Base-by-base conservation (phyloP, 2,329 filamentous ascomycete species). In the Microsporum canis region DNA sequence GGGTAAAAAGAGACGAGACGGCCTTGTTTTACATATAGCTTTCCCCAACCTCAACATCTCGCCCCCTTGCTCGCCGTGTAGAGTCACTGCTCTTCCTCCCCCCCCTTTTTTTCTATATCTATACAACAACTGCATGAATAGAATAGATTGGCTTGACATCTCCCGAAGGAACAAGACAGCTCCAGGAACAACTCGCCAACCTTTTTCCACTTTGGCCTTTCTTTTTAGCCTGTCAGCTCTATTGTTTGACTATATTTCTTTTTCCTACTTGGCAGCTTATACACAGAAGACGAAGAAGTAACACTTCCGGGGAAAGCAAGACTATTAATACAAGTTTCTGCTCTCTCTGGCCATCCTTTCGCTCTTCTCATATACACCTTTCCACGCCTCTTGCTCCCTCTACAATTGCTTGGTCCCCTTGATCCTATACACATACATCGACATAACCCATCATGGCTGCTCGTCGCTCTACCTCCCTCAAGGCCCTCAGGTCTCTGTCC, bases 401-500 rank as follows among this genome's bases (percentile, higher is more conserved):
- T n/a, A 14, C 36, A 57, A 39, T 29, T 43, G 27, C 27, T 27
- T 2, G n/a, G 43, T 47, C 38, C 4, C 33, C n/a, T 45, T 12
- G 23, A 10, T 5, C 10, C 31, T 27, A 8, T 38, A 4, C 43
- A 45, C 29, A 31, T 49, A 31, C 5, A 59, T 29, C 27, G 10
- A n/a, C n/a, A 43, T n/a, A 4, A 2, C n/a, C 7, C 23, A 17
- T 39, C 64, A 79, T 79, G 77, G 71, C 76, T 61, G 76, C 76
- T 69, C 70, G 76, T 63, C 75, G 75, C 63, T 75, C 76, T 47
- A 71, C 72, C 36, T 78, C 77, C 12, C 67, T 79, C 60, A 76
- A 76, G 64, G 76, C 75, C 63, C 69, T 79, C 39, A 75, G 76
- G 66, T 68, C 72, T 64, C 71, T 78, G 27, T 73, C 75, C 4